Percentiles rank a stretch among this genome's conserved stretches.
phyloP scores from a whole-genome alignment of 2,329 filamentous ascomycete species.

The Polychaeton citri region DNA sequence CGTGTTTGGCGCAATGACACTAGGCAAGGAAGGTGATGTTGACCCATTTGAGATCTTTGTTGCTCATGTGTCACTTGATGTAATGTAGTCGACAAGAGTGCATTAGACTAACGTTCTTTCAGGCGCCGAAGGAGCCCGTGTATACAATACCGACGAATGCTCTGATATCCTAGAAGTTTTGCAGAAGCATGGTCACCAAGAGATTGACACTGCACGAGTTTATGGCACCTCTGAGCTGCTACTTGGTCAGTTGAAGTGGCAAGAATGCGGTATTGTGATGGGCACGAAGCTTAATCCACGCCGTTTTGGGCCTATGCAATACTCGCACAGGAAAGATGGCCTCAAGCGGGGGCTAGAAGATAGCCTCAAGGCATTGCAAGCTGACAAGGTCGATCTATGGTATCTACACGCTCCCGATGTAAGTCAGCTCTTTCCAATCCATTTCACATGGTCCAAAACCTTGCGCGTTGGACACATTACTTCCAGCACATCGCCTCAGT shows the following conservation, averaged over 20 bases:
- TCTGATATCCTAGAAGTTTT: conserved; percentile 22
- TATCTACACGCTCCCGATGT: conserved; percentile 37
- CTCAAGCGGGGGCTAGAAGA: conserved; percentile 13
- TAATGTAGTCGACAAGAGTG: no score
- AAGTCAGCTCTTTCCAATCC: no score
- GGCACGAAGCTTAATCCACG: conserved; percentile 18
- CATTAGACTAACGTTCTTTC: no score
- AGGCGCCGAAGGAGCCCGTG: no score
- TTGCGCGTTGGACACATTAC: no score
- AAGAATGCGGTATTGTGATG: conserved; percentile 11
- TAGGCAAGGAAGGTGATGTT: no score
- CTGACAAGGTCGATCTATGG: conserved; percentile 22
- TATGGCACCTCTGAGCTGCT: conserved; percentile 29
- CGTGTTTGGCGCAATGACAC: no score
- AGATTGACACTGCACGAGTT: conserved; percentile 26
- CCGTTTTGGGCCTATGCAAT: conserved; percentile 15
- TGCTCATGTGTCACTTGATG: no score
- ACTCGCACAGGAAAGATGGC: conserved; percentile 12
- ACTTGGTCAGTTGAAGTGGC: conserved; percentile 23
- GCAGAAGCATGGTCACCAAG: conserved; percentile 17
- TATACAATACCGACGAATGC: no score
- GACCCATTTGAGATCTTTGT: no score
- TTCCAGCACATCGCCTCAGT: no score
- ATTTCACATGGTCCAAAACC: no score
- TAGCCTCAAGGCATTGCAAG: conserved; percentile 14